Conservation (phyloP, 441 rosid genomes). For the Metrosideros polymorpha region DNA sequence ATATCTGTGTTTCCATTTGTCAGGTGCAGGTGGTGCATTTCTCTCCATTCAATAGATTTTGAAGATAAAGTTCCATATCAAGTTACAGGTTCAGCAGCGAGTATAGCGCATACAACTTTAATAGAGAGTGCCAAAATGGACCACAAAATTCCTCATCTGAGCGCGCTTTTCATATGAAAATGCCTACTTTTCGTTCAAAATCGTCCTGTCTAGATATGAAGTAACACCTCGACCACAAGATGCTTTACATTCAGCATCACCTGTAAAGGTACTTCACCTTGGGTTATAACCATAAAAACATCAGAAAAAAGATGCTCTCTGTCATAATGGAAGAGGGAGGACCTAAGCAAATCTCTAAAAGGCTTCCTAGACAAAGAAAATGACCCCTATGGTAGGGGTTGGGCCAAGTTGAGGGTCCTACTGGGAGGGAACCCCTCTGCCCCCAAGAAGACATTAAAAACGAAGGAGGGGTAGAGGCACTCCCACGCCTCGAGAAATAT, state of each 20-base stretch:
- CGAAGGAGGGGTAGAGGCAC: too few relatives aligned
- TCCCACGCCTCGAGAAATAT: too few relatives aligned
- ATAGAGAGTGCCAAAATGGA: background rate
- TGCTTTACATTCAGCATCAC: background rate
- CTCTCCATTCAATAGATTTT: background rate
- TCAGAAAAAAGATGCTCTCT: background rate
- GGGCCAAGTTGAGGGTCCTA: too few relatives aligned
- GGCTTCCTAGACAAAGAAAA: too few relatives aligned
- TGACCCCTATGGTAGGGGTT: too few relatives aligned
- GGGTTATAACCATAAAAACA: background rate
- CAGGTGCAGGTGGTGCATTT: background rate
- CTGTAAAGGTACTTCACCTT: background rate
- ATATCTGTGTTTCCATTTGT: conserved; percentile 12
- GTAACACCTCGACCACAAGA: background rate
- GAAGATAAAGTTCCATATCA: background rate
- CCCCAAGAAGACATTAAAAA: too few relatives aligned
- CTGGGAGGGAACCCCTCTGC: too few relatives aligned
- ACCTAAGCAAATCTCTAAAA: too few relatives aligned
- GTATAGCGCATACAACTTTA: background rate
- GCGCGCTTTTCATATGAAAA: background rate
- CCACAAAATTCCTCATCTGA: background rate
- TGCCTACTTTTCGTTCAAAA: background rate
- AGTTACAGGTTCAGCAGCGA: background rate
- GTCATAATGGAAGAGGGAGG: background rate
- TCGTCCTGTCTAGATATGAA: background rate